phyloP scores from a whole-genome alignment of 2,329 filamentous ascomycete genomes.

The Daldinia sp. region DNA sequence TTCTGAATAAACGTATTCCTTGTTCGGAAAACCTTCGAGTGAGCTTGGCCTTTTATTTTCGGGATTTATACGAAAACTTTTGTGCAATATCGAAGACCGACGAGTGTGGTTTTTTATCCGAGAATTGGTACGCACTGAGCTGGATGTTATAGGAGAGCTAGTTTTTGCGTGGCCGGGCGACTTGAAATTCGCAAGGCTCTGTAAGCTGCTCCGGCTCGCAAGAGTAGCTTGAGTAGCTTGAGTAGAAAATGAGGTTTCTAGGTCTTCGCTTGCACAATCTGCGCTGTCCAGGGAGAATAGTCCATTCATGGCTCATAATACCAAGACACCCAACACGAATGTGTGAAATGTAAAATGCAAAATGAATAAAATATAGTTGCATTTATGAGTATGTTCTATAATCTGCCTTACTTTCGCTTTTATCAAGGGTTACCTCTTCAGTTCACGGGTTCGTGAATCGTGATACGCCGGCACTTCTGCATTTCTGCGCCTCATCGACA shows the following conservation, averaged over 20 bases:
- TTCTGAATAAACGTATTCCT: constrained; percentile 1
- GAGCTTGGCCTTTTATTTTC: neutral
- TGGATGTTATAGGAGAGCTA: neutral
- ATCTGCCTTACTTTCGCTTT: neutral
- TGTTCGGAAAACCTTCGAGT: neutral
- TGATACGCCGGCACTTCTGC: too few relatives aligned
- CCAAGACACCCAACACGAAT: neutral
- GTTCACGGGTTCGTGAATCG: neutral
- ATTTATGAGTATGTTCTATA: neutral
- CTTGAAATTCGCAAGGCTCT: neutral
- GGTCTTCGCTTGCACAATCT: constrained; percentile 5
- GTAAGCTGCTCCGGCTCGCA: constrained; percentile 4
- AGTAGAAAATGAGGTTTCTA: neutral
- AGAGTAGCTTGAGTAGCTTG: constrained; percentile 14
- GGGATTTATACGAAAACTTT: neutral
- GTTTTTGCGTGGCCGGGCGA: neutral
- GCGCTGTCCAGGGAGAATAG: neutral
- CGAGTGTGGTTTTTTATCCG: neutral
- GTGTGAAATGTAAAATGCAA: neutral
- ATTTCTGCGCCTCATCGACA: constrained; percentile 14
- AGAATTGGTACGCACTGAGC: neutral
- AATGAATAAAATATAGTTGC: neutral
- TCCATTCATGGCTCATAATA: neutral
- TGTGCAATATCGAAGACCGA: neutral
- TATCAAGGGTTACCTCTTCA: neutral